phyloP scores from a whole-genome alignment of 164 flowering plant species.

The Pachysandra terminalis region DNA sequence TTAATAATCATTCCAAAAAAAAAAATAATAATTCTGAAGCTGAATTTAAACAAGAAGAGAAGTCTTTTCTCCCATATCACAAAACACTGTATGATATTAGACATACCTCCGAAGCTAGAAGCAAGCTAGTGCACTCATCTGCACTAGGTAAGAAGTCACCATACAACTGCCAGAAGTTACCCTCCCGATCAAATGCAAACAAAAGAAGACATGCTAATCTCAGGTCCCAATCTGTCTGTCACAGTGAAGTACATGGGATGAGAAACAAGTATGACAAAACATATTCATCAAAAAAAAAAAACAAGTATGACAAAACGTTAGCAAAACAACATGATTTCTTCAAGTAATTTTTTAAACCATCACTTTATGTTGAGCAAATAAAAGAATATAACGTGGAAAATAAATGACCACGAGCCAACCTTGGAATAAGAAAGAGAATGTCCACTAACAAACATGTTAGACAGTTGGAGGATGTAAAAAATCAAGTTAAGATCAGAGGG shows the following conservation, averaged over 20 bases:
- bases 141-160: constrained; percentile 87
- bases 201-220: constrained; percentile 95
- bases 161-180: constrained; percentile 93
- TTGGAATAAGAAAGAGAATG: background rate
- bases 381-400: background rate
- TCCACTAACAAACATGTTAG: background rate
- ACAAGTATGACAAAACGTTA: background rate
- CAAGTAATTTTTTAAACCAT: background rate
- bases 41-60: background rate
- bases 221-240: constrained; percentile 98
- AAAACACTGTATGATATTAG: background rate
- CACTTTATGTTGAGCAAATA: background rate
- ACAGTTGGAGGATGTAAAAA: background rate
- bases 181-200: constrained; percentile 74
- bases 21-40: no score
- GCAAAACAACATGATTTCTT: background rate
- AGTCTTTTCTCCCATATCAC: background rate
- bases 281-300: no score
- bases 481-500: background rate
- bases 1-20: no score
- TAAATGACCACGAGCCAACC: background rate
- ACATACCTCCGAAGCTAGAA: constrained; percentile 83
- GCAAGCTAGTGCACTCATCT: constrained; percentile 83
- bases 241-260: constrained; percentile 13
- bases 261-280: constrained; percentile 5